phyloP scores from a whole-genome alignment of 1,284 basidiomycete species.

The Fomitopsis schrenkii region DNA sequence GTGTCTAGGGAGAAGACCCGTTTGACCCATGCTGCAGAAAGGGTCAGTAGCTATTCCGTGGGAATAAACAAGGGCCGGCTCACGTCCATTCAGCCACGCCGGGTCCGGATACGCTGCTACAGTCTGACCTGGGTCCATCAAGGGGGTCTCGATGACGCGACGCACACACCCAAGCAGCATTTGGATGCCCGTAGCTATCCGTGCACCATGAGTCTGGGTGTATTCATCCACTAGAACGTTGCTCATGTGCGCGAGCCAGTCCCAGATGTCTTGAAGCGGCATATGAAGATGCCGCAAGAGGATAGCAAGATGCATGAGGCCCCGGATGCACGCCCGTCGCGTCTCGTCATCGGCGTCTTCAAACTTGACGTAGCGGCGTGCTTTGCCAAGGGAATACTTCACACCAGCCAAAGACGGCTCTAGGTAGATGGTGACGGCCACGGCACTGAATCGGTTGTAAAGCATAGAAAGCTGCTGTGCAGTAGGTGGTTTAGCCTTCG shows the following conservation, averaged over 20 bases:
- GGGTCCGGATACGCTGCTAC: conserved; percentile 61
- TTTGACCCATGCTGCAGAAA: conserved; percentile 54
- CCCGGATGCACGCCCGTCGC: conserved; percentile 72
- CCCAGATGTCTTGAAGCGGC: conserved; percentile 51
- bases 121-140: conserved; percentile 30
- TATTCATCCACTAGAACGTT: conserved; percentile 58
- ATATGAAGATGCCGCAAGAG: conserved; percentile 61
- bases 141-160: conserved; percentile 53
- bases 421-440: conserved; percentile 76
- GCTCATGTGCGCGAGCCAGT: conserved; percentile 70
- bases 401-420: conserved; percentile 52
- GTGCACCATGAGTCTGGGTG: conserved; percentile 22
- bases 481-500: conserved; percentile 49
- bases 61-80: conserved; percentile 25
- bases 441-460: conserved; percentile 81
- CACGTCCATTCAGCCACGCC: conserved; percentile 54
- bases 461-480: conserved; percentile 71
- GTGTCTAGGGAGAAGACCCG: conserved; percentile 48
- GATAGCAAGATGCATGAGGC: conserved; percentile 72
- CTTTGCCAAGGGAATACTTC: conserved; percentile 53
- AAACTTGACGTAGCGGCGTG: conserved; percentile 70
- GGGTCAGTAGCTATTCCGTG: conserved; percentile 6
- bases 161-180: conserved; percentile 60
- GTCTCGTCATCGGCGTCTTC: conserved; percentile 65
- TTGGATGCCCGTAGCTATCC: conserved; percentile 36